Conservation (phyloP, 1,139 yeast genomes). For the Debaryomycetaceae sp. region DNA sequence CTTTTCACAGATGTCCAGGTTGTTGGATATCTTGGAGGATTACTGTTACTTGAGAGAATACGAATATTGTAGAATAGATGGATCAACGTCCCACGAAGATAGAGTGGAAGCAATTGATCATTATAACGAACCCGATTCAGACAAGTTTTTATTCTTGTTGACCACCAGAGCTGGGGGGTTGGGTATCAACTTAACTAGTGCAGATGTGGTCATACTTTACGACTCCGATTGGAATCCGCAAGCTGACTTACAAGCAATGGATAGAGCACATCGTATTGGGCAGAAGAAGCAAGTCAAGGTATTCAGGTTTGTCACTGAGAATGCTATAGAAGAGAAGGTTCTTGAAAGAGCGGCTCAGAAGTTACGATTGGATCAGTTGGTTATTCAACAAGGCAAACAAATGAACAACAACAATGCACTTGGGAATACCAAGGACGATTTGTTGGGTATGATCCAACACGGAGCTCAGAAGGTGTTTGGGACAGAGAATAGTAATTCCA, state of each 20-base stretch:
- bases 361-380: constrained; percentile 86
- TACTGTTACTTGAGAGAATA: constrained; percentile 82
- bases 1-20: constrained; percentile 92
- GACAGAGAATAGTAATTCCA: constrained; percentile 30
- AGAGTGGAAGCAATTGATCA: constrained; percentile 91
- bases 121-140: constrained; percentile 77
- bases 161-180: constrained; percentile 99
- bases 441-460: constrained; percentile 92
- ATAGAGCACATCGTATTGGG: constrained; percentile 96
- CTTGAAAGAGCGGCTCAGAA: constrained; percentile 95
- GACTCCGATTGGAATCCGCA: constrained; percentile 99
- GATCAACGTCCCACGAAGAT: constrained; percentile 91
- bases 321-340: constrained; percentile 95
- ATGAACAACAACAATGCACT: constrained; percentile 33
- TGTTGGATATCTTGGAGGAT: constrained; percentile 89
- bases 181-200: constrained; percentile 90
- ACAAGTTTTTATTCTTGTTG: constrained; percentile 77
- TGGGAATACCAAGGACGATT: constrained; percentile 70
- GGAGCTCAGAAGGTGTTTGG: constrained; percentile 90
- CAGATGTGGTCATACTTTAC: constrained; percentile 83
- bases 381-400: constrained; percentile 88
- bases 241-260: constrained; percentile 98
- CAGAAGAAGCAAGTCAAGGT: constrained; percentile 95
- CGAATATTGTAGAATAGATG: constrained; percentile 90
- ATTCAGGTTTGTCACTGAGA: constrained; percentile 87